Evolutionary conservation across 2,329 filamentous ascomycete genomes (phyloP).

Genomic region (Aureobasidium pullulans): DNA sequence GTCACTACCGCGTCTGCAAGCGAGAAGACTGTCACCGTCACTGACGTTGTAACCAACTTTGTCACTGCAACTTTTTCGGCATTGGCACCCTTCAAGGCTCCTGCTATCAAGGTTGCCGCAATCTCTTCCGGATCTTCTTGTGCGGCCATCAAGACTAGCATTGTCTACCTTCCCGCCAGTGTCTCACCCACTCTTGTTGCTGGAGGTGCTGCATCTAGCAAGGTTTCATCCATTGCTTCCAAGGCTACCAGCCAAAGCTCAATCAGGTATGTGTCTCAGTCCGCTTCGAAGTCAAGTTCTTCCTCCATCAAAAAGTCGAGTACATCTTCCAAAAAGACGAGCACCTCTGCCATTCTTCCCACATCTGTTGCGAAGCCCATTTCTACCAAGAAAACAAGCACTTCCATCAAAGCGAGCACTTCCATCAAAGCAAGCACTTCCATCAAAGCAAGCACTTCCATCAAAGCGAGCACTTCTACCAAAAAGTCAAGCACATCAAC

Average conservation of each 20-base stretch:
- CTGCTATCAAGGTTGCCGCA: not conserved
- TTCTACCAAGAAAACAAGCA: not conserved
- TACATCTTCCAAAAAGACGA: conserved; percentile 8
- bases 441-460: conserved; percentile 9
- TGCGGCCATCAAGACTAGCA: conserved; percentile 6
- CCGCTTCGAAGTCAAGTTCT: conserved; percentile 1
- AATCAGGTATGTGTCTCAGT: conserved; percentile 8
- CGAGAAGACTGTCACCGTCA: conserved; percentile 13
- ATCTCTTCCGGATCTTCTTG: conserved; percentile 1
- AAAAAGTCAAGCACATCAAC: not conserved
- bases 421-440: conserved; percentile 5
- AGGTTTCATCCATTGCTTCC: not conserved
- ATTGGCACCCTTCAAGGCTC: conserved; percentile 4
- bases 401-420: not conserved
- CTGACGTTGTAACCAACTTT: conserved; percentile 11
- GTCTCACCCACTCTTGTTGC: conserved; percentile 7
- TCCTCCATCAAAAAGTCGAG: conserved; percentile 1
- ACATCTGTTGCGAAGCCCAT: not conserved
- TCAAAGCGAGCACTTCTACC: not conserved
- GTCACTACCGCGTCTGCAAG: conserved; percentile 13
- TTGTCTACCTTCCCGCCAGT: conserved; percentile 7
- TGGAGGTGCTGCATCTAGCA: not conserved
- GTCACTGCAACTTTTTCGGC: conserved; percentile 14
- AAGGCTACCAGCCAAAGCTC: not conserved
- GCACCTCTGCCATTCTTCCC: not conserved